A percentile compares a stretch with the other conserved stretches of the same genome.
Evolutionary conservation across 2,329 filamentous ascomycete genomes (phyloP).

Genomic region (Diplodia seriata): DNA sequence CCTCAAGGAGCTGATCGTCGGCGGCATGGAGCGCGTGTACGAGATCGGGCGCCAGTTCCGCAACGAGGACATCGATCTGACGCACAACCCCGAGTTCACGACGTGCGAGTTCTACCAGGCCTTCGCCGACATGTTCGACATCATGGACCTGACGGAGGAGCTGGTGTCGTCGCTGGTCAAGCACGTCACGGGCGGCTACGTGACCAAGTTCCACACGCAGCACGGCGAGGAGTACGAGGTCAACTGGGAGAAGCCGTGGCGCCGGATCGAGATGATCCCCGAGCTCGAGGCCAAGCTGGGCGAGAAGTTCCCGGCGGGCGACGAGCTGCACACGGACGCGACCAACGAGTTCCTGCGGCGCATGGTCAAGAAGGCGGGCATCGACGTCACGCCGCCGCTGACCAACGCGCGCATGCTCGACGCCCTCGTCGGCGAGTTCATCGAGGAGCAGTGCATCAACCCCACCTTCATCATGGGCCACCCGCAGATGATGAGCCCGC

Average conservation of each 20-base stretch:
- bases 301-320: conserved; percentile 90
- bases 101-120: conserved; percentile 98
- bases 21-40: conserved; percentile 92
- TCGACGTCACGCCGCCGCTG: conserved; percentile 87
- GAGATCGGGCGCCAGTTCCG: conserved; percentile 95
- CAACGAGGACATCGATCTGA: conserved; percentile 89
- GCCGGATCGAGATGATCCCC: conserved; percentile 92
- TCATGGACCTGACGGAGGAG: conserved; percentile 91
- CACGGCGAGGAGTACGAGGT: conserved; percentile 85
- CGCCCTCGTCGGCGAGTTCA: conserved; percentile 87
- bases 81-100: conserved; percentile 98
- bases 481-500: conserved; percentile 85
- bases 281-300: conserved; percentile 87
- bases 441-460: conserved; percentile 92
- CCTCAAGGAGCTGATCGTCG: conserved; percentile 95
- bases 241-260: conserved; percentile 97
- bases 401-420: conserved; percentile 98
- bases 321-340: conserved; percentile 88
- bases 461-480: conserved; percentile 92
- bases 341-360: conserved; percentile 86
- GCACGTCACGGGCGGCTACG: conserved; percentile 82
- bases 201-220: conserved; percentile 86
- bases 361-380: conserved; percentile 85
- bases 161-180: conserved; percentile 90
- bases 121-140: conserved; percentile 74